A percentile compares a stretch with the other conserved stretches of the same genome.
Evolutionary conservation across 768 basidiomycete genomes (phyloP).

Genomic region (Tricholoma flavovirens): DNA sequence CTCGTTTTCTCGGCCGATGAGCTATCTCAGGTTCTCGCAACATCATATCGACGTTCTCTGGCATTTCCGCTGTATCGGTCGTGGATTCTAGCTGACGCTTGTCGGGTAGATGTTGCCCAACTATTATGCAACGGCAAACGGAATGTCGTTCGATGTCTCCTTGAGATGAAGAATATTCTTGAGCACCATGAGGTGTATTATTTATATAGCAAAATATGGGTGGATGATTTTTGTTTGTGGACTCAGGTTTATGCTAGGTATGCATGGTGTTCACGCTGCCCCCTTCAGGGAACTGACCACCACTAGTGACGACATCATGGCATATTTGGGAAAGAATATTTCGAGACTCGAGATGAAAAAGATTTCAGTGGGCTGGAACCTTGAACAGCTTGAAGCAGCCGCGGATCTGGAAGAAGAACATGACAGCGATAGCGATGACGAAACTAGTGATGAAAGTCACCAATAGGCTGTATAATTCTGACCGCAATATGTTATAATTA

Average conservation of each 20-base stretch:
- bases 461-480: neutral
- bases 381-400: slow-evolving; percentile 60
- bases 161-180: slow-evolving; percentile 68
- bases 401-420: slow-evolving; percentile 31
- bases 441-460: slow-evolving; percentile 26
- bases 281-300: slow-evolving; percentile 1
- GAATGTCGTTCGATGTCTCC: slow-evolving; percentile 54
- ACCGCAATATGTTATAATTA: neutral
- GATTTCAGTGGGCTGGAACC: slow-evolving; percentile 57
- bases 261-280: slow-evolving; percentile 16
- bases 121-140: slow-evolving; percentile 59
- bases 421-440: slow-evolving; percentile 69
- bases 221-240: slow-evolving; percentile 86
- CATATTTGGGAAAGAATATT: slow-evolving; percentile 40
- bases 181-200: slow-evolving; percentile 86
- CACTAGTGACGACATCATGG: slow-evolving; percentile 52
- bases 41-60: slow-evolving; percentile 71
- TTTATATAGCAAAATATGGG: slow-evolving; percentile 83
- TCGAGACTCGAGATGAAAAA: slow-evolving; percentile 43
- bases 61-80: slow-evolving; percentile 79
- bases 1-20: slow-evolving; percentile 38
- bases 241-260: slow-evolving; percentile 65
- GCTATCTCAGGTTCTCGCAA: slow-evolving; percentile 43
- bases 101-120: slow-evolving; percentile 56
- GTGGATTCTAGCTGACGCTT: slow-evolving; percentile 65